Evolutionary conservation across 75 land plant genomes (phyloP), one percentile per base, ranked within the genome.

Genomic region (Larix kaempferi): DNA sequence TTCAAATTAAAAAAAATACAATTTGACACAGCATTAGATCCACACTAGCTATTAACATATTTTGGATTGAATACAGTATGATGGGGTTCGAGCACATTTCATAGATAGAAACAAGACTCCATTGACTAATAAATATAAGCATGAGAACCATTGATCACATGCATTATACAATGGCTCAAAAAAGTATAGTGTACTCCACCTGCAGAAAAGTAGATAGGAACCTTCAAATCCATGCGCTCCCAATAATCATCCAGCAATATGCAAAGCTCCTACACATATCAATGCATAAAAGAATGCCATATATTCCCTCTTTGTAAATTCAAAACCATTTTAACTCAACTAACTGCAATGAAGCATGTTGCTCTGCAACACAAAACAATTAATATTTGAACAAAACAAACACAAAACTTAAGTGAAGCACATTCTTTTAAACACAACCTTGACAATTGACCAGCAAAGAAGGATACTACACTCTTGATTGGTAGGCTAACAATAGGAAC

Each of bases 201-300:
- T 77, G 98, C 88, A 29, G 99, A 93, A 59, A 98, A 90, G 86
- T 98, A 98, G 65, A 98, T 98, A 19, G 99, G 99, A 77, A 89
- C 82, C 57, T 88, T 89, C 6, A 98, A 80, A 79, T 93, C 91
- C 94, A 91, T 93, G 21, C 96, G 89, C 82, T 98, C 94, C 99
- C 99, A 98, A 56, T 93, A 98, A 76, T 98, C 98, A 80, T 95
- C 99, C 77, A 98, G 75, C 55, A 98, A 77, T 52, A 98, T 91
- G 76, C 98, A 98, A 41, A 98, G 85, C 80, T 98, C 99, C 99
- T 98, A 67, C 21, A 22, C 57, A 22, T 41, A 7, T 60, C 41
- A 82, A 39, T 16, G 56, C 4, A 76, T 54, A 60, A 29, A 52
- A 56, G 4, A 39, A 63, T 3, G 0, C 19, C 57, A 66, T 10